These are phyloP conservation scores for Leishmania lainsoni DNA, from an alignment of 208 protist species.

Conservation along the genomic window DNA sequence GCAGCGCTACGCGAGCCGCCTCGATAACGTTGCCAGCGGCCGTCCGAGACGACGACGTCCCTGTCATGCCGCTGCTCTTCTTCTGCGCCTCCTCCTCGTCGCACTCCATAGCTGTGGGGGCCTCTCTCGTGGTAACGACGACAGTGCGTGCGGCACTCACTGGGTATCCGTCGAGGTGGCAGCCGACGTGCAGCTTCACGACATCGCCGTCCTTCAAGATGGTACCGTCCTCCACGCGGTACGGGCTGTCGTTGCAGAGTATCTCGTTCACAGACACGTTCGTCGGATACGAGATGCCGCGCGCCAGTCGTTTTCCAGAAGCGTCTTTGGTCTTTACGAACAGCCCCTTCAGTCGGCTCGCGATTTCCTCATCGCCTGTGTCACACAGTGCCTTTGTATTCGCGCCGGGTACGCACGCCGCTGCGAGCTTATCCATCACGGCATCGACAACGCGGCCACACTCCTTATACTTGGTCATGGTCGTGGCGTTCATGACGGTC, in stretches of 20 bases:
- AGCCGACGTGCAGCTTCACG: constrained; percentile 97
- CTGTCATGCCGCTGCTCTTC: not conserved
- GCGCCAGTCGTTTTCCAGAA: constrained; percentile 58
- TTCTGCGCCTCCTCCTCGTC: constrained; percentile 8
- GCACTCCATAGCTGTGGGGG: not conserved
- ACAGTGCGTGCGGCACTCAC: constrained; percentile 94
- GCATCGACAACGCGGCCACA: constrained; percentile 92
- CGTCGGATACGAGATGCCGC: constrained; percentile 97
- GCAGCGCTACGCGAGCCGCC: constrained; percentile 94
- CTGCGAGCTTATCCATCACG: constrained; percentile 81
- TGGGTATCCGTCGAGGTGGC: constrained; percentile 98
- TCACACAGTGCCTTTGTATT: constrained; percentile 79
- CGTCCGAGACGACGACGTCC: constrained; percentile 12
- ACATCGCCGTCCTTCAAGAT: constrained; percentile 91
- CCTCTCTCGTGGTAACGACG: constrained; percentile 48
- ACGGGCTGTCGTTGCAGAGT: constrained; percentile 96
- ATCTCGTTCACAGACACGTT: constrained; percentile 98
- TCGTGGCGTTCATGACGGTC: constrained; percentile 83
- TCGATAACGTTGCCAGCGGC: constrained; percentile 91
- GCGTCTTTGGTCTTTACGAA: constrained; percentile 77
- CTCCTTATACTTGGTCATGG: constrained; percentile 96
- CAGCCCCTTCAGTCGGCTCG: constrained; percentile 45
- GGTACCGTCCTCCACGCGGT: constrained; percentile 71
- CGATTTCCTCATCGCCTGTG: constrained; percentile 60
- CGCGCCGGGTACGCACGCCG: constrained; percentile 69